Percentiles rank a stretch among this genome's conserved stretches.
These are phyloP conservation scores for Albophoma yamanashiensis DNA, from an alignment of 2,329 filamentous ascomycete species.

Conservation along the genomic window DNA sequence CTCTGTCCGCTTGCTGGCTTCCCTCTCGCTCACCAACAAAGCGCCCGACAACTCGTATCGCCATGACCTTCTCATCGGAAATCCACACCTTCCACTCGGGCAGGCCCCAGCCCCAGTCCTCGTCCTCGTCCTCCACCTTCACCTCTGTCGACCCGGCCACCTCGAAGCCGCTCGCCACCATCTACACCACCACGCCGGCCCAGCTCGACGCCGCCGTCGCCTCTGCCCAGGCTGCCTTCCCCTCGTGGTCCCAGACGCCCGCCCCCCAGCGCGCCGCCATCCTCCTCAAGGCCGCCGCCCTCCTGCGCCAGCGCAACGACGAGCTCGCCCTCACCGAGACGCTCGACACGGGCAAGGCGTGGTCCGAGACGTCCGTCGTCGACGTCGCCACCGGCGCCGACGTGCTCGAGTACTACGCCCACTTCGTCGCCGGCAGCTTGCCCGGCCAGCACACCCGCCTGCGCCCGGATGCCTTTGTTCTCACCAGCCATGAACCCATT, in stretches of 20 bases:
- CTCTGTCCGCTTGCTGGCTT: background rate
- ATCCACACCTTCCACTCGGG: slow-evolving; percentile 67
- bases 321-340: slow-evolving; percentile 72
- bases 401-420: slow-evolving; percentile 79
- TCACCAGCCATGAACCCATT: slow-evolving; percentile 70
- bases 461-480: slow-evolving; percentile 67
- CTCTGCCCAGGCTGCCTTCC: slow-evolving; percentile 62
- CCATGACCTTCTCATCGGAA: slow-evolving; percentile 25
- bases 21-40: background rate
- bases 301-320: slow-evolving; percentile 69
- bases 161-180: slow-evolving; percentile 54
- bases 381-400: slow-evolving; percentile 77
- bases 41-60: background rate
- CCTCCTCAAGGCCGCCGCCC: slow-evolving; percentile 61
- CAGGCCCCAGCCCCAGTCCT: slow-evolving; percentile 46
- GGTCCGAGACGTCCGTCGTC: slow-evolving; percentile 72
- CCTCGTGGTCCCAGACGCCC: slow-evolving; percentile 64
- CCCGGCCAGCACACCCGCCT: slow-evolving; percentile 72
- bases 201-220: slow-evolving; percentile 64
- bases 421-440: slow-evolving; percentile 65
- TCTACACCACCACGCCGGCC: slow-evolving; percentile 56
- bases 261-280: slow-evolving; percentile 66
- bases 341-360: slow-evolving; percentile 77
- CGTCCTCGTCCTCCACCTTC: slow-evolving; percentile 48
- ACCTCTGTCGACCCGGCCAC: slow-evolving; percentile 66